A percentile compares a stretch with the other conserved stretches of the same genome.
Evolutionary conservation across 169 alveolate genomes (phyloP).

Genomic region (Eimeria brunetti): DNA sequence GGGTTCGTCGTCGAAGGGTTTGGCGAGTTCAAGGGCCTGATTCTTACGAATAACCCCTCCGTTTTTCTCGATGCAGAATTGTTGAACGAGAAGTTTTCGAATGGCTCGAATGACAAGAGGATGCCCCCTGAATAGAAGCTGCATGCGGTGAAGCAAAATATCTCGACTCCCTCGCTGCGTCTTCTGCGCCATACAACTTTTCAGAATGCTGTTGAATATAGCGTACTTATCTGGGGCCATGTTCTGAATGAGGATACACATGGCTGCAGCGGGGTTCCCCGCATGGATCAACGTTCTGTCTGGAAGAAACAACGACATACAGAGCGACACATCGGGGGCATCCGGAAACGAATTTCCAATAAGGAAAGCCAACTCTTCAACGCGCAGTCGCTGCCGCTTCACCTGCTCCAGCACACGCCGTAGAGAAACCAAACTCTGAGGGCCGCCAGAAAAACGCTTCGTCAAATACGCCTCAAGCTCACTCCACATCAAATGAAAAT

Average conservation of each 20-base stretch:
- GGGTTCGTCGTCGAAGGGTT: constrained; percentile 68
- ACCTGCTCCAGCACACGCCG: constrained; percentile 42
- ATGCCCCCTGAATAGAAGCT: constrained; percentile 71
- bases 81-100: constrained; percentile 71
- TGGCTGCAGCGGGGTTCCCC: constrained; percentile 72
- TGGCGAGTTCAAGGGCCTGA: constrained; percentile 53
- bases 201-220: constrained; percentile 63
- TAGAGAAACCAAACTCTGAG: constrained; percentile 42
- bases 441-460: constrained; percentile 51
- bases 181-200: constrained; percentile 52
- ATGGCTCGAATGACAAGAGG: constrained; percentile 75
- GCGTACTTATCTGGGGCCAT: constrained; percentile 77
- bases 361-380: constrained; percentile 70
- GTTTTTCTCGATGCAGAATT: constrained; percentile 69
- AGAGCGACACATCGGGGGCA: constrained; percentile 66
- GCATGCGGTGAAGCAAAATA: constrained; percentile 74
- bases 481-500: constrained; percentile 63
- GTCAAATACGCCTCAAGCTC: constrained; percentile 71
- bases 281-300: constrained; percentile 53
- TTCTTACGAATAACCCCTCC: constrained; percentile 48
- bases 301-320: constrained; percentile 70
- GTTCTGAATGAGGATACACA: constrained; percentile 71
- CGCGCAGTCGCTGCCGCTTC: constrained; percentile 65
- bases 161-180: constrained; percentile 71
- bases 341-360: constrained; percentile 63